Percentiles rank a stretch among this genome's conserved stretches.
These are phyloP conservation scores for Funneliformis geosporum DNA, from an alignment of 192 early-diverging fungal species.

Conservation along the genomic window DNA sequence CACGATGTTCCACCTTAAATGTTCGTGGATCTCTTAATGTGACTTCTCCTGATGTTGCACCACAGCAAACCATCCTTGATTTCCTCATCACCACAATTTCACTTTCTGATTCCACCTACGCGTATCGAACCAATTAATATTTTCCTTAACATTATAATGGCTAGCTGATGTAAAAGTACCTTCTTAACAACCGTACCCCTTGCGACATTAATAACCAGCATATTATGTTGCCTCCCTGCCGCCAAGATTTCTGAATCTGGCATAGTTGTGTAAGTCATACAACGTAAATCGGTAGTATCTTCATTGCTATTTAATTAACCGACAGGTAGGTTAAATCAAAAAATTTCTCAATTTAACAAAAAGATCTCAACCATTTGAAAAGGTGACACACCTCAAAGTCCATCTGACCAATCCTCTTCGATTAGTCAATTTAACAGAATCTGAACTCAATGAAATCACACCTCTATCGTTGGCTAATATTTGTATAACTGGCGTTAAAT, in stretches of 20 bases:
- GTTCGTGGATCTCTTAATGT: constrained; percentile 67
- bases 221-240: constrained; percentile 58
- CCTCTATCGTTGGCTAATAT: constrained; percentile 61
- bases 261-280: constrained; percentile 54
- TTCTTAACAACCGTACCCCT: constrained; percentile 49
- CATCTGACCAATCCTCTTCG: constrained; percentile 54
- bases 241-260: constrained; percentile 60
- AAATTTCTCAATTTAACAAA: neutral
- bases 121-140: neutral
- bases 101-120: constrained; percentile 45
- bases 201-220: constrained; percentile 51
- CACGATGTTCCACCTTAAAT: constrained; percentile 59
- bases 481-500: constrained; percentile 66
- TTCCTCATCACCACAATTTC: constrained; percentile 70
- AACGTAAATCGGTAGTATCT: constrained; percentile 51
- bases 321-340: neutral
- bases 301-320: constrained; percentile 43
- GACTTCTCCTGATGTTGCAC: constrained; percentile 63
- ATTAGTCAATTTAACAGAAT: constrained; percentile 64
- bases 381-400: constrained; percentile 53
- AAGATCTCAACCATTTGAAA: constrained; percentile 9
- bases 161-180: constrained; percentile 37
- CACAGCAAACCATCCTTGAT: constrained; percentile 64
- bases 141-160: no score
- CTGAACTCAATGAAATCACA: constrained; percentile 65